Conservation (phyloP, 768 basidiomycete genomes). For the Leccinum incarnatum region DNA sequence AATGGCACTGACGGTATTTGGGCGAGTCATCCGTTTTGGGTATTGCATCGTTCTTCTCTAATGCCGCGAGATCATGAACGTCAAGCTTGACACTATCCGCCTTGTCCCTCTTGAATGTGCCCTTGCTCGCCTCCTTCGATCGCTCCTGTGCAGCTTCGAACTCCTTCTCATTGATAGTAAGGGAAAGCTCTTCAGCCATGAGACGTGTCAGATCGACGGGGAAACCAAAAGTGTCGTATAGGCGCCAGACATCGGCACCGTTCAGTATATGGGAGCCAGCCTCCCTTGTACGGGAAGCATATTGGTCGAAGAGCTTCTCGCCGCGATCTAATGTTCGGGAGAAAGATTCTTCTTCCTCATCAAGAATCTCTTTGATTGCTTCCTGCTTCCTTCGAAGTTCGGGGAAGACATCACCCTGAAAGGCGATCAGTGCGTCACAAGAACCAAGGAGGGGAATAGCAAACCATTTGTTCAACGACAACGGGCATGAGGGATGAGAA, state of each 20-base stretch:
- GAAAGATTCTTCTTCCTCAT: constrained; percentile 98
- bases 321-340: constrained; percentile 96
- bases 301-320: constrained; percentile 92
- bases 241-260: constrained; percentile 93
- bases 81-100: constrained; percentile 82
- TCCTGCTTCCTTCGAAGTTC: constrained; percentile 81
- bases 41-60: constrained; percentile 74
- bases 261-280: constrained; percentile 63
- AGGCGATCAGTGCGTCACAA: constrained; percentile 9
- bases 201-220: constrained; percentile 93
- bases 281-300: constrained; percentile 65
- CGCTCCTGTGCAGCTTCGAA: constrained; percentile 86
- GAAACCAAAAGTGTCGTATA: constrained; percentile 99
- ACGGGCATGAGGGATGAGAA: constrained; percentile 91
- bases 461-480: constrained; percentile 84
- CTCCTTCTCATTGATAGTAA: constrained; percentile 81
- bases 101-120: constrained; percentile 65
- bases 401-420: constrained; percentile 83
- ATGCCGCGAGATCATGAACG: constrained; percentile 86
- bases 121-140: constrained; percentile 92
- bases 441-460: constrained; percentile 16
- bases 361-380: constrained; percentile 91
- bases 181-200: constrained; percentile 93
- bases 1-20: constrained; percentile 73
- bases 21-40: constrained; percentile 91